Evolutionary conservation across 768 basidiomycete genomes (phyloP).

Genomic region (Auriscalpium microsporum): DNA sequence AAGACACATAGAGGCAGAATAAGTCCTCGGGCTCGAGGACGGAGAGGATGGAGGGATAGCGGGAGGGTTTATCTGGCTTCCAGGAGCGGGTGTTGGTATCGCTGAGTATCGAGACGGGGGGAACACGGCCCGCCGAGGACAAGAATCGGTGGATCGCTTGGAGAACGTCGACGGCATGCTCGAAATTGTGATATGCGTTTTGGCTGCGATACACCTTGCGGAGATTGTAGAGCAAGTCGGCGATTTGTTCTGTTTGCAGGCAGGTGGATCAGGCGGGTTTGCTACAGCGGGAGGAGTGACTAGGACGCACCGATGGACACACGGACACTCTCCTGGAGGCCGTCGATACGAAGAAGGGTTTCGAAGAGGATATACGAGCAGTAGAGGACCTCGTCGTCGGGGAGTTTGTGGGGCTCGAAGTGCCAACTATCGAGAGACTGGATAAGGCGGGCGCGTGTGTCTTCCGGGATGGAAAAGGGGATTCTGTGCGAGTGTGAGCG

Average conservation of each 20-base stretch:
- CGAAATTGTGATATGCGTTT: slow-evolving; percentile 97
- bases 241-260: slow-evolving; percentile 51
- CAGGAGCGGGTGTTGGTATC: slow-evolving; percentile 29
- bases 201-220: slow-evolving; percentile 82
- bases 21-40: slow-evolving; percentile 61
- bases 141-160: slow-evolving; percentile 89
- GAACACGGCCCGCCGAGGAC: slow-evolving; percentile 68
- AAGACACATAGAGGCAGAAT: slow-evolving; percentile 80
- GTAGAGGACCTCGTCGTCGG: slow-evolving; percentile 72
- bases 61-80: slow-evolving; percentile 28
- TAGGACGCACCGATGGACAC: slow-evolving; percentile 49
- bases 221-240: slow-evolving; percentile 77
- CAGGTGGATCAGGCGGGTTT: not conserved
- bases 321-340: slow-evolving; percentile 51
- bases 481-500: slow-evolving; percentile 10
- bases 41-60: slow-evolving; percentile 14
- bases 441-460: slow-evolving; percentile 54
- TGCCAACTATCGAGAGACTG: slow-evolving; percentile 69
- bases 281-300: not conserved
- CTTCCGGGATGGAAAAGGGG: slow-evolving; percentile 30
- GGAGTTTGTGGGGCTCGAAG: slow-evolving; percentile 82
- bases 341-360: slow-evolving; percentile 69
- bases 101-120: slow-evolving; percentile 61
- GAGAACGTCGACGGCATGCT: slow-evolving; percentile 93
- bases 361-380: slow-evolving; percentile 87